phyloP scores from a whole-genome alignment of 2,329 filamentous ascomycete species.

The Nothopassalora personata region DNA sequence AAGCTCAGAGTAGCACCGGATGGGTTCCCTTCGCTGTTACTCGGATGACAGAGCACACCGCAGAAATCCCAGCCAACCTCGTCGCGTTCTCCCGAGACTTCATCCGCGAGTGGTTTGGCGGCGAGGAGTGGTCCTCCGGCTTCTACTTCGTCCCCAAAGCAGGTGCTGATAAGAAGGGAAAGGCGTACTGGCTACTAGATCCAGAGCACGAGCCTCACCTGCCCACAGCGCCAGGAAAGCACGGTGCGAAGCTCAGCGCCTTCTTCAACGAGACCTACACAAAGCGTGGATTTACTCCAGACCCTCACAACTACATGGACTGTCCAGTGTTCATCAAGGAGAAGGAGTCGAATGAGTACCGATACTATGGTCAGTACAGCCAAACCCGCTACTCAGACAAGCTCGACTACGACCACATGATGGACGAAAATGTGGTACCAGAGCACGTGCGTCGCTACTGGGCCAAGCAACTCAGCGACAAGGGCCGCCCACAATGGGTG shows the following conservation, averaged over 20 bases:
- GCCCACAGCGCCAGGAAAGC: slow-evolving; percentile 36
- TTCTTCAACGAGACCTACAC: slow-evolving; percentile 39
- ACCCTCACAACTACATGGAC: slow-evolving; percentile 30
- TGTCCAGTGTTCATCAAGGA: slow-evolving; percentile 40
- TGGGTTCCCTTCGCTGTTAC: slow-evolving; percentile 38
- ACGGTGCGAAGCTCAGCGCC: slow-evolving; percentile 44
- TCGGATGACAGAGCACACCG: slow-evolving; percentile 25
- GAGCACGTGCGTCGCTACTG: slow-evolving; percentile 33
- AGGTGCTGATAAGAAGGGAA: slow-evolving; percentile 27
- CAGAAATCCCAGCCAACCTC: slow-evolving; percentile 12
- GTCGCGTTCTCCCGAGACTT: slow-evolving; percentile 37
- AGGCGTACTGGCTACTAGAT: slow-evolving; percentile 41
- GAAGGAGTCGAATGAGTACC: slow-evolving; percentile 27
- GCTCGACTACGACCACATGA: slow-evolving; percentile 40
- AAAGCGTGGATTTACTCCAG: slow-evolving; percentile 22
- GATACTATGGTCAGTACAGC: slow-evolving; percentile 44
- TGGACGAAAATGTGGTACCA: slow-evolving; percentile 31
- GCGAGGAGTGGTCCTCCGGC: slow-evolving; percentile 38
- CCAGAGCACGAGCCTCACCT: slow-evolving; percentile 37
- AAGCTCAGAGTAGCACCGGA: neutral
- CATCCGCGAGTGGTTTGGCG: slow-evolving; percentile 35
- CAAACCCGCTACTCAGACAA: slow-evolving; percentile 42
- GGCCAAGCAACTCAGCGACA: slow-evolving; percentile 35
- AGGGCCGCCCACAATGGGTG: slow-evolving; percentile 39
- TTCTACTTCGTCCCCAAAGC: slow-evolving; percentile 34